A percentile compares a stretch with the other conserved stretches of the same genome.
These are phyloP conservation scores for Asterophora parasitica DNA, from an alignment of 768 basidiomycete genomes.

Conservation along the genomic window DNA sequence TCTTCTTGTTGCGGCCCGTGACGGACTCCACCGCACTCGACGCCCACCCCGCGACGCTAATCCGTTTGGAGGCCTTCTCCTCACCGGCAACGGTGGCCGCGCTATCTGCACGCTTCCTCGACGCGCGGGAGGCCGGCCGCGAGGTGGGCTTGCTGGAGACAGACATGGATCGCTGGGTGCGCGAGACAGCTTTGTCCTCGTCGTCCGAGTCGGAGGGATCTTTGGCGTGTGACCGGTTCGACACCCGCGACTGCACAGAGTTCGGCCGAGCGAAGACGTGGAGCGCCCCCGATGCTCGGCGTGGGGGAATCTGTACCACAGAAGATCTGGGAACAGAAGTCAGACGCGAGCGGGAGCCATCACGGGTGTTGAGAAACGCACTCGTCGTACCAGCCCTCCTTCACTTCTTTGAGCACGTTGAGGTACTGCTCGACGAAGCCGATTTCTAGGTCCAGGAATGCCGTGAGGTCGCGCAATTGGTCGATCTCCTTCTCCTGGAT, in stretches of 20 bases:
- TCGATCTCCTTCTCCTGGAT: conserved; percentile 77
- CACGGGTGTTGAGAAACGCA: conserved; percentile 26
- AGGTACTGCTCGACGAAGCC: conserved; percentile 71
- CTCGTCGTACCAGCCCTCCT: conserved; percentile 63
- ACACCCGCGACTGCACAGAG: conserved; percentile 11
- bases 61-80: conserved; percentile 33
- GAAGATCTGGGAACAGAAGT: conserved; percentile 4
- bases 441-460: conserved; percentile 68
- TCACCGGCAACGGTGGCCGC: conserved; percentile 32
- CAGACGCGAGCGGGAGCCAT: background rate
- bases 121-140: conserved; percentile 54
- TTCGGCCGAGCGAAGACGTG: conserved; percentile 12
- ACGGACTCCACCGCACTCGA: conserved; percentile 60
- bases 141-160: conserved; percentile 40
- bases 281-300: conserved; percentile 11
- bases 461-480: conserved; percentile 66
- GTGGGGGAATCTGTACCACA: conserved; percentile 8
- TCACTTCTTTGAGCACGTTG: conserved; percentile 68
- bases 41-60: conserved; percentile 61
- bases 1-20: conserved; percentile 47
- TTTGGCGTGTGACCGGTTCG: conserved; percentile 15
- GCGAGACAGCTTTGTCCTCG: conserved; percentile 20
- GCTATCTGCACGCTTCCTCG: conserved; percentile 63
- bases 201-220: conserved; percentile 29
- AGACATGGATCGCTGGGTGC: conserved; percentile 37